These are phyloP conservation scores for Xylaria acuta DNA, from an alignment of 495 filamentous ascomycete genomes.

Conservation along the genomic window DNA sequence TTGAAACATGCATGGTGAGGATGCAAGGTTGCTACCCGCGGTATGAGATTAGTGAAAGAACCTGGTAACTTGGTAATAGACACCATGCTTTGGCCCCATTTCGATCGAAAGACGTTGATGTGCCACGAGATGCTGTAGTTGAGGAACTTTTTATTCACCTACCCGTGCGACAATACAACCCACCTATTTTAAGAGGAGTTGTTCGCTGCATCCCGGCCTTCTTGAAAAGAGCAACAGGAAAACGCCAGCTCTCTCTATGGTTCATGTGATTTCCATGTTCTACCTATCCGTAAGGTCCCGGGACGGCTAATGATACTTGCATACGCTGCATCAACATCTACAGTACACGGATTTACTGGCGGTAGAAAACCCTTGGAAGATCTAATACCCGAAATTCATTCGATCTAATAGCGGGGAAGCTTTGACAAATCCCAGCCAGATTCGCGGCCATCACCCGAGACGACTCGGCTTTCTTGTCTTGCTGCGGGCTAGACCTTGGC, in stretches of 20 bases:
- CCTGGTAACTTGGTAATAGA: conserved; percentile 18
- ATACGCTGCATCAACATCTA: conserved; percentile 1
- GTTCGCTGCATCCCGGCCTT: conserved; percentile 13
- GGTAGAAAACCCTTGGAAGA: not conserved
- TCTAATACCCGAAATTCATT: conserved; percentile 4
- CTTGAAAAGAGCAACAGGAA: not conserved
- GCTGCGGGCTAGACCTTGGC: conserved; percentile 25
- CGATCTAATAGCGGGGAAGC: conserved; percentile 1
- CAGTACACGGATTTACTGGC: not conserved
- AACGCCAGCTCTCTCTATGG: not conserved
- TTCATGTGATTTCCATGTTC: conserved; percentile 7
- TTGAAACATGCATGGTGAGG: conserved; percentile 29
- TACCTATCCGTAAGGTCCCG: conserved; percentile 2
- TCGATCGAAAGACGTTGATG: conserved; percentile 20
- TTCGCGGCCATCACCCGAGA: conserved; percentile 32
- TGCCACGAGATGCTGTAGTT: conserved; percentile 27
- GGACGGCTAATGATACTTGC: conserved; percentile 4
- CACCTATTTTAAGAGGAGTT: not conserved
- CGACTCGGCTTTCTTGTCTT: conserved; percentile 31
- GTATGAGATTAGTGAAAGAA: conserved; percentile 26
- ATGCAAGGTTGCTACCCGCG: conserved; percentile 30
- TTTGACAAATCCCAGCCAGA: conserved; percentile 23
- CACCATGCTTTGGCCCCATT: conserved; percentile 17
- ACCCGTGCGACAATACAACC: conserved; percentile 22
- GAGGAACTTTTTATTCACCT: conserved; percentile 15